phyloP scores from a whole-genome alignment of 1,284 basidiomycete genomes.

The Ganoderma resinaceum region DNA sequence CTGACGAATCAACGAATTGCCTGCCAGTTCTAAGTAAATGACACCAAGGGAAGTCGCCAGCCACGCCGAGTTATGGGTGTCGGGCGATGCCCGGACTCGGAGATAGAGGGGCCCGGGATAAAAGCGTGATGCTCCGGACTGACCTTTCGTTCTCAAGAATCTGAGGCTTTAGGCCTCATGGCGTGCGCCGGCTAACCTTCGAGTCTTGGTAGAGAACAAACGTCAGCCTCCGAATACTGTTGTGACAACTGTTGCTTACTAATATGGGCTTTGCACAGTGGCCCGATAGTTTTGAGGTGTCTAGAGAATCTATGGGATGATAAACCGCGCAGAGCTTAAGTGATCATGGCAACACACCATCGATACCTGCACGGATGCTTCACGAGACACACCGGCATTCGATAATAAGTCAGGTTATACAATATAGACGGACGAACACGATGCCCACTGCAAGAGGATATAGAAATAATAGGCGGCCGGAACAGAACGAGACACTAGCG shows the following conservation, averaged over 20 bases:
- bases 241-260: neutral
- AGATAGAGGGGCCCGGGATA: neutral
- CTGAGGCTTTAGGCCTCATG: no score
- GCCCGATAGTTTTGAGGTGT: neutral
- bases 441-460: neutral
- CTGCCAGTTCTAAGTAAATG: neutral
- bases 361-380: neutral
- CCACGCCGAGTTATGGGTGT: no score
- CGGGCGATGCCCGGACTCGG: neutral
- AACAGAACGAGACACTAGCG: neutral
- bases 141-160: no score
- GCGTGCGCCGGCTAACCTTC: no score
- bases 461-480: neutral
- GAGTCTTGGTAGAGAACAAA: neutral
- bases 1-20: neutral
- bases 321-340: neutral
- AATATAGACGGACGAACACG: constrained; percentile 15
- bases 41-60: no score
- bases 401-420: constrained; percentile 29
- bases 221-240: neutral
- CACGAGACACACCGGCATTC: neutral
- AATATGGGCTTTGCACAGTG: neutral
- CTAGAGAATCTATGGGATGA: neutral
- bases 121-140: no score
- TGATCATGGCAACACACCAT: neutral